These are phyloP conservation scores for Ailanthus altissimus DNA, from an alignment of 345 rosid genomes.

Conservation along the genomic window DNA sequence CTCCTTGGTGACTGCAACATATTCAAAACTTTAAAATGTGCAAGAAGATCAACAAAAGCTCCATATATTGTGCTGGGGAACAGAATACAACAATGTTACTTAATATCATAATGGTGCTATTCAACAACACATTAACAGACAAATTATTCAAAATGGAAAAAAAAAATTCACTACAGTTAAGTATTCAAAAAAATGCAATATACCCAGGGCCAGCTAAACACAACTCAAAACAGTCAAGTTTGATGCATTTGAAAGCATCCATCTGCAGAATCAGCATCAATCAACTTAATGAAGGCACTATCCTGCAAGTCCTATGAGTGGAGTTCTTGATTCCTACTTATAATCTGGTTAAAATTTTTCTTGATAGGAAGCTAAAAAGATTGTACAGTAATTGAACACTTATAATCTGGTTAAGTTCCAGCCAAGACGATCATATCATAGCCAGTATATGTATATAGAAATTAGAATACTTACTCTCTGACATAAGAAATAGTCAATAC, in stretches of 20 bases:
- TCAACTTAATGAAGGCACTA: background rate
- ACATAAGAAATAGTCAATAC: background rate
- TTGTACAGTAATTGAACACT: too few relatives aligned
- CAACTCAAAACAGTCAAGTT: background rate
- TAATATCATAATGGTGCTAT: background rate
- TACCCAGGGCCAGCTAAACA: background rate
- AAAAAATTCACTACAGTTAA: background rate
- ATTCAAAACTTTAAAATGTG: background rate
- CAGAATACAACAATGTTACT: background rate
- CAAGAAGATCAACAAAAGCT: background rate
- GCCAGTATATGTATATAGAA: too few relatives aligned
- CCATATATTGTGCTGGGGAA: background rate
- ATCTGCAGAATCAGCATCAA: background rate
- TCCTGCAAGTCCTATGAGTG: background rate
- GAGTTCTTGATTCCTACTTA: background rate
- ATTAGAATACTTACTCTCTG: too few relatives aligned
- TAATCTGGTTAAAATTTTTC: background rate
- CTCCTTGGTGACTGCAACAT: background rate
- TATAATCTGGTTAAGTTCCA: background rate
- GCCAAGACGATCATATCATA: too few relatives aligned
- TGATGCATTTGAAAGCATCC: background rate
- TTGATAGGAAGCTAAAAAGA: too few relatives aligned
- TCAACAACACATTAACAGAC: background rate
- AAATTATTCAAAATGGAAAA: background rate
- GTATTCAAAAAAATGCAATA: background rate